Conservation (phyloP, 805 yeast species). For the Wickerhamiella shivajii region DNA sequence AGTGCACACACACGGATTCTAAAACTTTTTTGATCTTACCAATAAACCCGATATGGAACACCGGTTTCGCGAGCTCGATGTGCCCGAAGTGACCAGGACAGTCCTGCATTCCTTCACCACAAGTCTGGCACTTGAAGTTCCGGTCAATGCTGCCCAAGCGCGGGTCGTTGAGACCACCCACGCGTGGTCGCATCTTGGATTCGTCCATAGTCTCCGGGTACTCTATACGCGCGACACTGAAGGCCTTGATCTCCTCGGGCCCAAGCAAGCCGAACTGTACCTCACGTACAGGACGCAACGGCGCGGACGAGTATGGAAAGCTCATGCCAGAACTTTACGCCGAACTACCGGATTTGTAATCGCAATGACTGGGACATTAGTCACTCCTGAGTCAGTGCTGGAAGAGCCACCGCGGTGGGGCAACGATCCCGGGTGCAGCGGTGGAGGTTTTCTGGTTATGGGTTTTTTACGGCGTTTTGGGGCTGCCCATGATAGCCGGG, state of each 20-base stretch:
- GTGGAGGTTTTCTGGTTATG: no score
- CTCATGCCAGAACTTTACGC: no score
- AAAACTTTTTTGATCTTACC: slow-evolving; percentile 88
- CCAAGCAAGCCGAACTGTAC: slow-evolving; percentile 96
- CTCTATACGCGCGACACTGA: slow-evolving; percentile 94
- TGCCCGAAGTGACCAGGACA: slow-evolving; percentile 99
- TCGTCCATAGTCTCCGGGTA: slow-evolving; percentile 99
- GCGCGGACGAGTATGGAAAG: slow-evolving; percentile 95
- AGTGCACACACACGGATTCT: slow-evolving; percentile 96
- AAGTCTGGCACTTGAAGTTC: slow-evolving; percentile 94
- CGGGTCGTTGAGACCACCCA: slow-evolving; percentile 95
- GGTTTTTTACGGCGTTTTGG: no score
- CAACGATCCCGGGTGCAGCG: no score
- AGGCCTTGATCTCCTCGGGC: slow-evolving; percentile 95
- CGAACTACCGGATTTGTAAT: no score
- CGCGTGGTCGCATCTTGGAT: slow-evolving; percentile 84
- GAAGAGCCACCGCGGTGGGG: no score
- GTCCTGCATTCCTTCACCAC: slow-evolving; percentile 98
- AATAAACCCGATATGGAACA: slow-evolving; percentile 86
- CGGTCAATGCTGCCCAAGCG: slow-evolving; percentile 94
- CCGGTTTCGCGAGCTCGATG: slow-evolving; percentile 95
- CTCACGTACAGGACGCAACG: slow-evolving; percentile 92
- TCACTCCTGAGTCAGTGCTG: no score
- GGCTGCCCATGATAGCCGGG: no score
- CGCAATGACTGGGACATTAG: no score